Percentiles rank a stretch among this genome's conserved stretches.
Conservation (phyloP, 1,284 basidiomycete species). For the Rhodotorula sp. region DNA sequence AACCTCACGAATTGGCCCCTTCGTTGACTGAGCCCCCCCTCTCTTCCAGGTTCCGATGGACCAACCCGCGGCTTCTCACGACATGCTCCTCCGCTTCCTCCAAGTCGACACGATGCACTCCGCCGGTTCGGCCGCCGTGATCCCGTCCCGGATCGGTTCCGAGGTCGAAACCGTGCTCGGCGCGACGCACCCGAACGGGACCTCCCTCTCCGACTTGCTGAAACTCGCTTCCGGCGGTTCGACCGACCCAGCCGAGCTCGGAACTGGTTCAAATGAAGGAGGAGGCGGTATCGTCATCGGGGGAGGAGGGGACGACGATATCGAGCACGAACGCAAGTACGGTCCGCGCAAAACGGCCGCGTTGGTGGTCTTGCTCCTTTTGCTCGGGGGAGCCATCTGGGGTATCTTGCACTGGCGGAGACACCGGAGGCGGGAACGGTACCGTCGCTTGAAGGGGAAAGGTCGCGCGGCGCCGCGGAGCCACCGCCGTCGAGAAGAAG, state of each 20-base stretch:
- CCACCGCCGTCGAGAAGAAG: not conserved
- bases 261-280: not conserved
- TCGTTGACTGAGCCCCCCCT: not conserved
- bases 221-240: not conserved
- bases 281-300: not conserved
- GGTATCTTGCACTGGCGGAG: slow-evolving; percentile 29
- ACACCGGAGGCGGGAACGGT: slow-evolving; percentile 10
- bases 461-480: slow-evolving; percentile 15
- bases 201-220: slow-evolving; percentile 14
- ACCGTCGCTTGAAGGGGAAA: slow-evolving; percentile 29
- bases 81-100: slow-evolving; percentile 98
- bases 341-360: slow-evolving; percentile 42
- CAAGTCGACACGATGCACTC: slow-evolving; percentile 78
- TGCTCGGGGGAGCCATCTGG: slow-evolving; percentile 23
- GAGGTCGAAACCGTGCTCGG: slow-evolving; percentile 31
- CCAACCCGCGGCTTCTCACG: slow-evolving; percentile 81
- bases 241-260: not conserved
- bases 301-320: slow-evolving; percentile 35
- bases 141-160: slow-evolving; percentile 63
- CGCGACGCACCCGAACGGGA: slow-evolving; percentile 38
- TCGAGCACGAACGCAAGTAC: slow-evolving; percentile 41
- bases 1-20: not conserved
- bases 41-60: slow-evolving; percentile 70
- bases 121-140: slow-evolving; percentile 65
- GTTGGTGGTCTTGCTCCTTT: slow-evolving; percentile 36